phyloP scores from a whole-genome alignment of 305 asterid genomes.

The Fraxinus latifolia region DNA sequence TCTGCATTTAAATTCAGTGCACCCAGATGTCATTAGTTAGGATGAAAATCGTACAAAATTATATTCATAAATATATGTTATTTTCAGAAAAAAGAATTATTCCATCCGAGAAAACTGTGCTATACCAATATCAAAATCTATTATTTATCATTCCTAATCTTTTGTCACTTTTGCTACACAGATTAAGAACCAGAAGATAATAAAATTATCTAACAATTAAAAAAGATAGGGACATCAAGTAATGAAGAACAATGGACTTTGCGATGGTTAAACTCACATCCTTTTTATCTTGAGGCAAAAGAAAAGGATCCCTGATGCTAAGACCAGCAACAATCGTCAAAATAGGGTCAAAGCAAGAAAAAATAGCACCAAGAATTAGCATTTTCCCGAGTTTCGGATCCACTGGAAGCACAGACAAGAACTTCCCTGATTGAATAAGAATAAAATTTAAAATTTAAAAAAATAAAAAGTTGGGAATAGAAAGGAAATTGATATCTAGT shows the following conservation, averaged over 20 bases:
- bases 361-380: constrained; percentile 92
- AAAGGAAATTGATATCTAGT: constrained; percentile 15
- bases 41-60: neutral
- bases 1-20: neutral
- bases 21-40: neutral
- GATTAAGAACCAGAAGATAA: neutral
- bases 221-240: constrained; percentile 5
- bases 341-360: constrained; percentile 88
- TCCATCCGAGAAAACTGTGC: neutral
- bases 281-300: constrained; percentile 92
- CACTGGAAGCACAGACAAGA: constrained; percentile 87
- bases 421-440: constrained; percentile 60
- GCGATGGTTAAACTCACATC: constrained; percentile 57
- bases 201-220: neutral
- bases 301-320: constrained; percentile 95
- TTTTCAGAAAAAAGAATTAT: neutral
- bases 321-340: constrained; percentile 95
- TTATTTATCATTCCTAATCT: constrained; percentile 3
- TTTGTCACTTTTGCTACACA: constrained; percentile 3
- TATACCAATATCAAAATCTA: constrained; percentile 9
- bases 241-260: constrained; percentile 11
- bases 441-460: constrained; percentile 7
- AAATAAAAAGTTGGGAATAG: neutral
- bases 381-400: constrained; percentile 99
- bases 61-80: neutral